Evolutionary conservation across 306 rosid species (phyloP).

Genomic region (Rosa rugosa): DNA sequence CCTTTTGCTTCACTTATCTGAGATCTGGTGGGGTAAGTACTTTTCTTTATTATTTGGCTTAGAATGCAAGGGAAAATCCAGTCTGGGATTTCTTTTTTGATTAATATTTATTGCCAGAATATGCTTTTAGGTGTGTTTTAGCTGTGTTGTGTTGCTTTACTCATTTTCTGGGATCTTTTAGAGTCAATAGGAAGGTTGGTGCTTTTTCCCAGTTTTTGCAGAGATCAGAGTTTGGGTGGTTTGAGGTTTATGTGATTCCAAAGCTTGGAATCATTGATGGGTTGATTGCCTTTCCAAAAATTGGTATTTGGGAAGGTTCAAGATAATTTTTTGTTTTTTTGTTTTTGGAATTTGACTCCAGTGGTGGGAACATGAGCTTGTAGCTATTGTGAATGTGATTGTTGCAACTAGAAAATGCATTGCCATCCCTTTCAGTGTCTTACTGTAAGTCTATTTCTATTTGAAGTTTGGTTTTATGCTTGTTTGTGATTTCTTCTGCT

Average conservation of each 20-base stretch:
- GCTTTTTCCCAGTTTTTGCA: constrained; percentile 15
- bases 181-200: constrained; percentile 32
- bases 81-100: constrained; percentile 28
- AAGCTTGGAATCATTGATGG: constrained; percentile 45
- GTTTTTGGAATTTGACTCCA: background rate
- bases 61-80: constrained; percentile 48
- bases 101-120: constrained; percentile 11
- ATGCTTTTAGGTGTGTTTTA: constrained; percentile 29
- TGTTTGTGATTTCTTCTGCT: constrained; percentile 22
- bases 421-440: background rate
- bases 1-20: constrained; percentile 54
- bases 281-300: constrained; percentile 28
- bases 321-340: background rate
- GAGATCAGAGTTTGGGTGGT: constrained; percentile 34
- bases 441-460: background rate
- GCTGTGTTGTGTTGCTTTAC: constrained; percentile 38
- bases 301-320: constrained; percentile 45
- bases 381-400: background rate
- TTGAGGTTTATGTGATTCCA: constrained; percentile 27
- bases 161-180: constrained; percentile 35
- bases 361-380: background rate
- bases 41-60: constrained; percentile 34
- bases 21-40: constrained; percentile 73
- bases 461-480: constrained; percentile 19
- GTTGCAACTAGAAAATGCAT: constrained; percentile 10